Conservation (phyloP, 2,329 filamentous ascomycete species). For the Aspergillus aculeatinus region DNA sequence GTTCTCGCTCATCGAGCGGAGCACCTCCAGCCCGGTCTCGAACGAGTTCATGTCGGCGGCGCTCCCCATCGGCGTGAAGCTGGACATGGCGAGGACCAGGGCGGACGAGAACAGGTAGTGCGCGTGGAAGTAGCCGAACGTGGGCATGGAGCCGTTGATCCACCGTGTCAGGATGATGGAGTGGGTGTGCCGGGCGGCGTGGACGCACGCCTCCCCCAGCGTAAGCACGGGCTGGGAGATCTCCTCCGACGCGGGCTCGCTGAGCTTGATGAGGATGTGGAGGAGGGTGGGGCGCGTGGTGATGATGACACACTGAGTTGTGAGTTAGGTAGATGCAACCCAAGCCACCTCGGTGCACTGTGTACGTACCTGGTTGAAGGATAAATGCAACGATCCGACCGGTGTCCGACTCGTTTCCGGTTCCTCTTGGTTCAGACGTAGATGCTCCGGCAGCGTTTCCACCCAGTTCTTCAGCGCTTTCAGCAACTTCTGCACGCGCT, state of each 20-base stretch:
- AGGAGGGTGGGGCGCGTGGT: conserved; percentile 42
- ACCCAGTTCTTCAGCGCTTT: conserved; percentile 42
- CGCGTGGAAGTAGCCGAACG: conserved; percentile 43
- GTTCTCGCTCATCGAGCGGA: conserved; percentile 36
- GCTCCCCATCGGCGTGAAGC: conserved; percentile 34
- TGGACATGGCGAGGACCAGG: conserved; percentile 39
- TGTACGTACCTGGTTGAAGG: conserved; percentile 34
- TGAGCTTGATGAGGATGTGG: conserved; percentile 38
- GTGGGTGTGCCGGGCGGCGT: conserved; percentile 39
- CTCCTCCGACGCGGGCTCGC: conserved; percentile 27
- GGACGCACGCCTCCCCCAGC: conserved; percentile 40
- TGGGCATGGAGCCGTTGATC: conserved; percentile 40
- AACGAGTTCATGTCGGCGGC: conserved; percentile 32
- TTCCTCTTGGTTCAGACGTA: conserved; percentile 34
- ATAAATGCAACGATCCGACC: conserved; percentile 36
- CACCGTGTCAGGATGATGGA: conserved; percentile 38
- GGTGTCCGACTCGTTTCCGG: conserved; percentile 35
- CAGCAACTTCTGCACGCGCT: conserved; percentile 42
- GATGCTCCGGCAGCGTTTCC: conserved; percentile 35
- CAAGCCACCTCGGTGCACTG: no score
- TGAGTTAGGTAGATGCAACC: not conserved
- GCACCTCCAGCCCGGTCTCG: conserved; percentile 33
- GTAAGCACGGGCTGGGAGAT: conserved; percentile 38
- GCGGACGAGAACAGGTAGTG: conserved; percentile 43
- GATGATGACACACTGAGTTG: conserved; percentile 37